A percentile compares a stretch with the other conserved stretches of the same genome.
These are phyloP conservation scores for Diaporthe sp. DNA, from an alignment of 2,329 filamentous ascomycete genomes.

Conservation along the genomic window DNA sequence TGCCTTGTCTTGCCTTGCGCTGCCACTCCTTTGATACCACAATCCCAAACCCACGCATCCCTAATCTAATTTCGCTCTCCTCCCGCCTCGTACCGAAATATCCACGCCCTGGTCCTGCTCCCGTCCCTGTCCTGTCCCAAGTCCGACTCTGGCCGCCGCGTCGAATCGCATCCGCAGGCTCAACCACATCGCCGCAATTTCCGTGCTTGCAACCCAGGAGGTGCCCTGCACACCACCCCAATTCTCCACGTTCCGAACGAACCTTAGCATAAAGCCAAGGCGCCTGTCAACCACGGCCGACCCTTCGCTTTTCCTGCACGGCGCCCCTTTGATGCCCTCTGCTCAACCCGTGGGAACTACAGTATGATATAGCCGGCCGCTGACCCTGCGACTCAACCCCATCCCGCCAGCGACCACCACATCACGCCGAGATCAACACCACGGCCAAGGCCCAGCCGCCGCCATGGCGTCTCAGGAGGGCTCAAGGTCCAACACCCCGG, in stretches of 20 bases:
- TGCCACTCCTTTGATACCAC: slow-evolving; percentile 28
- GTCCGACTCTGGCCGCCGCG: slow-evolving; percentile 9
- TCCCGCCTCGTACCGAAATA: not conserved
- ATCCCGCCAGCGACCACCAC: slow-evolving; percentile 4
- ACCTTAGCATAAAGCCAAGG: slow-evolving; percentile 19
- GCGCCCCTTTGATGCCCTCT: slow-evolving; percentile 1
- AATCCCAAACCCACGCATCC: not conserved
- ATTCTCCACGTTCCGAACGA: slow-evolving; percentile 21
- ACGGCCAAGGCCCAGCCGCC: slow-evolving; percentile 1
- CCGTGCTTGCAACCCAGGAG: slow-evolving; percentile 28
- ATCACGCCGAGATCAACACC: not conserved
- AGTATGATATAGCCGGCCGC: slow-evolving; percentile 31
- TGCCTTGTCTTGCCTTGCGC: slow-evolving; percentile 11
- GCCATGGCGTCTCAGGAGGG: slow-evolving; percentile 57
- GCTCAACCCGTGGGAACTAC: not conserved
- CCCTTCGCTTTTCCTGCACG: not conserved
- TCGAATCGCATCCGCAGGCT: slow-evolving; percentile 7
- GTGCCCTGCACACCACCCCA: slow-evolving; percentile 31
- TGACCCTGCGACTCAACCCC: slow-evolving; percentile 15
- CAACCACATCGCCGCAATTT: slow-evolving; percentile 28
- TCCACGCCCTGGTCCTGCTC: not conserved
- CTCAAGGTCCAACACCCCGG: slow-evolving; percentile 53
- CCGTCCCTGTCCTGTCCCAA: not conserved
- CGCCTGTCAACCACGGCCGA: slow-evolving; percentile 21
- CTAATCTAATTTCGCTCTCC: slow-evolving; percentile 23